Evolutionary conservation across 805 yeast species (phyloP).

Genomic region (Pichia kluyveri): DNA sequence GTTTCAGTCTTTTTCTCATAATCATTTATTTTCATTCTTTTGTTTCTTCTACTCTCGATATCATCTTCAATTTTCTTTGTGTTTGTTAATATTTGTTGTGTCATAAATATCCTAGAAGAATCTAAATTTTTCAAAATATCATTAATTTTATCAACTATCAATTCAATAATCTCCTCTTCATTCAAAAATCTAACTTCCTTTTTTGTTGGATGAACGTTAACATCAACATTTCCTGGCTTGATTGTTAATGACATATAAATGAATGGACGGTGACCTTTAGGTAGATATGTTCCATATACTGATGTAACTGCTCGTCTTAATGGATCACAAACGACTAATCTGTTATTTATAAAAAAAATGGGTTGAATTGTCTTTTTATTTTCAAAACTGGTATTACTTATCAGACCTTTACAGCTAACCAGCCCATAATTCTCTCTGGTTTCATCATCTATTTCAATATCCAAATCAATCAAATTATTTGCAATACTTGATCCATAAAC

Average conservation of each 20-base stretch:
- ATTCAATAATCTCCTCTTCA: slow-evolving; percentile 78
- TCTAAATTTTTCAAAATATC: slow-evolving; percentile 47
- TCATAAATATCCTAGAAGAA: slow-evolving; percentile 55
- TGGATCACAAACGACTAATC: slow-evolving; percentile 80
- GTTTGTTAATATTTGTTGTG: slow-evolving; percentile 48
- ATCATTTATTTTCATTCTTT: neutral
- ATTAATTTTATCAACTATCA: slow-evolving; percentile 42
- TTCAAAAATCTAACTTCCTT: slow-evolving; percentile 78
- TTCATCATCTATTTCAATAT: slow-evolving; percentile 24
- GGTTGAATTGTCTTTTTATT: slow-evolving; percentile 60
- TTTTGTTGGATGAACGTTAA: slow-evolving; percentile 93
- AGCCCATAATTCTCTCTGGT: slow-evolving; percentile 37
- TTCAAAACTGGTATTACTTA: slow-evolving; percentile 64
- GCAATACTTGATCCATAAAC: slow-evolving; percentile 69
- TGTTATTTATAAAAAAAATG: slow-evolving; percentile 74
- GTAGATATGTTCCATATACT: slow-evolving; percentile 56
- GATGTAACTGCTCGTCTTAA: slow-evolving; percentile 58
- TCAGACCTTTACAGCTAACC: slow-evolving; percentile 42
- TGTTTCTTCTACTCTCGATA: slow-evolving; percentile 3
- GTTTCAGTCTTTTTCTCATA: neutral
- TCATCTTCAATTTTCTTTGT: slow-evolving; percentile 7
- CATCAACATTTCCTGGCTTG: slow-evolving; percentile 68
- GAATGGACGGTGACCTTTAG: slow-evolving; percentile 73
- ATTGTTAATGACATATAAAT: slow-evolving; percentile 65
- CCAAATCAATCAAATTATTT: slow-evolving; percentile 46